phyloP scores from a whole-genome alignment of 495 filamentous ascomycete species.

The Symbiotaphrina buchneri region DNA sequence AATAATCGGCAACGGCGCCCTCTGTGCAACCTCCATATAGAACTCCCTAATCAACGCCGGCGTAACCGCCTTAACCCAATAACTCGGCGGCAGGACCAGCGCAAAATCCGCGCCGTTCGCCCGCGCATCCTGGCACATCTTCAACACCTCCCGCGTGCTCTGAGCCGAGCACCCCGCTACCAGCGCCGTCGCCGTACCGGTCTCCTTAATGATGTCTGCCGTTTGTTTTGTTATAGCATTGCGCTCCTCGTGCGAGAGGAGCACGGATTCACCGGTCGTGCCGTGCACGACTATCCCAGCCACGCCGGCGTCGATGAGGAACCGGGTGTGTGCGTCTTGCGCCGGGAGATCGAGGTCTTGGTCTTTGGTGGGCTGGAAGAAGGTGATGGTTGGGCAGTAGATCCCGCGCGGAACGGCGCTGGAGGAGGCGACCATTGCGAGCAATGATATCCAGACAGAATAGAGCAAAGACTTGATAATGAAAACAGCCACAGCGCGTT shows the following conservation, averaged over 20 bases:
- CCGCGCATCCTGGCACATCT: conserved; percentile 53
- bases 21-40: conserved; percentile 57
- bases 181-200: conserved; percentile 45
- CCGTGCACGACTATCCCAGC: conserved; percentile 16
- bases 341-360: conserved; percentile 14
- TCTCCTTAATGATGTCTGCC: conserved; percentile 46
- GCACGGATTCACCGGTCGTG: conserved; percentile 34
- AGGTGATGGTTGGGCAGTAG: conserved; percentile 49
- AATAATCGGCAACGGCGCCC: conserved; percentile 66
- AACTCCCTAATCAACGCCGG: conserved; percentile 36
- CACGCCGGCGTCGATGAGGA: conserved; percentile 14
- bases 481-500: no score
- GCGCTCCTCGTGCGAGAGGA: conserved; percentile 31
- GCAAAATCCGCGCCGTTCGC: conserved; percentile 63
- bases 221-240: conserved; percentile 43
- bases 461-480: no score
- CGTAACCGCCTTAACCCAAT: conserved; percentile 48
- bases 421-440: no score
- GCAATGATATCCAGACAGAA: no score
- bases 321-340: conserved; percentile 13
- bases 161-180: conserved; percentile 73
- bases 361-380: conserved; percentile 23
- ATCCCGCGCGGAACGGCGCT: no score
- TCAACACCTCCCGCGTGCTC: conserved; percentile 69
- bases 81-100: conserved; percentile 66